These are phyloP conservation scores for Tricholoma hemisulphureum DNA, from an alignment of 768 basidiomycete species.

Conservation along the genomic window DNA sequence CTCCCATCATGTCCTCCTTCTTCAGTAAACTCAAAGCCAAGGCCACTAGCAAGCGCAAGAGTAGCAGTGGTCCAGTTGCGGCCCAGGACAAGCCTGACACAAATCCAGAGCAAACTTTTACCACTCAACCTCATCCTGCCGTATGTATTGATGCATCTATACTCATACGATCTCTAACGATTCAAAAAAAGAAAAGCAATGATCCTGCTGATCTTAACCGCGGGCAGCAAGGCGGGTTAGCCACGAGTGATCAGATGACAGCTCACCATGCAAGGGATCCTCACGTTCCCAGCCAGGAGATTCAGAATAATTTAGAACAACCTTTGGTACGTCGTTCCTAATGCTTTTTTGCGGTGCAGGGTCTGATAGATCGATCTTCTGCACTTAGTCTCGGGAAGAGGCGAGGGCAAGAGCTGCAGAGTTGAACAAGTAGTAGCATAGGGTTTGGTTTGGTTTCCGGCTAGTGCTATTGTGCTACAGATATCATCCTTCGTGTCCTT, in stretches of 20 bases:
- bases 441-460: too few species aligned
- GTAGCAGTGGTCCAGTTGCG: slow-evolving; percentile 3
- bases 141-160: slow-evolving; percentile 34
- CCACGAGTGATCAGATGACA: slow-evolving; percentile 35
- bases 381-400: slow-evolving; percentile 49
- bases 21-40: slow-evolving; percentile 27
- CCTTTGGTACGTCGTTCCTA: slow-evolving; percentile 40
- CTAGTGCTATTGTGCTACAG: too few species aligned
- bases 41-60: slow-evolving; percentile 12
- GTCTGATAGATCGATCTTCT: background rate
- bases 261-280: slow-evolving; percentile 55
- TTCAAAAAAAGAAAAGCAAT: slow-evolving; percentile 49
- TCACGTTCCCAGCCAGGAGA: slow-evolving; percentile 44
- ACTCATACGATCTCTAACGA: background rate
- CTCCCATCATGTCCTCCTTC: slow-evolving; percentile 22
- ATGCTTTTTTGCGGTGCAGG: background rate
- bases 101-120: slow-evolving; percentile 40
- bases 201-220: slow-evolving; percentile 53
- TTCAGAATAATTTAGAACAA: slow-evolving; percentile 43
- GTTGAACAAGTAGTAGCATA: slow-evolving; percentile 37
- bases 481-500: too few species aligned
- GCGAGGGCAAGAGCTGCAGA: slow-evolving; percentile 44
- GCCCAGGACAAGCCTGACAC: slow-evolving; percentile 7
- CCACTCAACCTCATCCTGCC: slow-evolving; percentile 63
- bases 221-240: slow-evolving; percentile 34